These are phyloP conservation scores for Keithomyces neogunnii DNA, from an alignment of 2,329 filamentous ascomycete genomes.

Conservation along the genomic window DNA sequence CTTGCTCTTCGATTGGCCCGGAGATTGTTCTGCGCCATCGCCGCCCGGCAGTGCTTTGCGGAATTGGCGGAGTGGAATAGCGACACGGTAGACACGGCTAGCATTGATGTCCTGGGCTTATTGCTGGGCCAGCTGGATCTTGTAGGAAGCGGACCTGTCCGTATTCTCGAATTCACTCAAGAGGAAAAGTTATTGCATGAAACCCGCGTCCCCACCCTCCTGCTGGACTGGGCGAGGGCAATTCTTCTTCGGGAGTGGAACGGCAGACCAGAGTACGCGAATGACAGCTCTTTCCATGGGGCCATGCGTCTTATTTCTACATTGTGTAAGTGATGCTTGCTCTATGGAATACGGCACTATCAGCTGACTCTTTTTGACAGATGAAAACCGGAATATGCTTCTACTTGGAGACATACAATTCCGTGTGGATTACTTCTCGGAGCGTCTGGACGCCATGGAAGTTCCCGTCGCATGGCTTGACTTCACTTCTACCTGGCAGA, in stretches of 20 bases:
- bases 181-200: constrained; percentile 47
- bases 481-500: constrained; percentile 51
- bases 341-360: not conserved
- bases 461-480: constrained; percentile 66
- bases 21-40: constrained; percentile 49
- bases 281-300: constrained; percentile 65
- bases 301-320: constrained; percentile 65
- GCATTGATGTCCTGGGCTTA: constrained; percentile 35
- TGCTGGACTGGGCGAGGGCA: constrained; percentile 65
- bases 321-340: constrained; percentile 51
- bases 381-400: constrained; percentile 54
- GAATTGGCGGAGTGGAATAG: constrained; percentile 31
- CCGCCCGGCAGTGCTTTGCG: constrained; percentile 41
- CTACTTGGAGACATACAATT: constrained; percentile 63
- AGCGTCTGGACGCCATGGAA: constrained; percentile 65
- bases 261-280: constrained; percentile 60
- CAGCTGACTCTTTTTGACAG: constrained; percentile 26
- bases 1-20: constrained; percentile 50
- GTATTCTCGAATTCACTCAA: constrained; percentile 39
- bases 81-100: constrained; percentile 19
- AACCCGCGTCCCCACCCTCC: constrained; percentile 45
- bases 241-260: constrained; percentile 77
- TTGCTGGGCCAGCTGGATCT: constrained; percentile 47
- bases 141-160: constrained; percentile 34
- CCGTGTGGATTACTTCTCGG: constrained; percentile 64